These are phyloP conservation scores for Phyllosticta ampelicida DNA, from an alignment of 2,329 filamentous ascomycete species.

Conservation along the genomic window DNA sequence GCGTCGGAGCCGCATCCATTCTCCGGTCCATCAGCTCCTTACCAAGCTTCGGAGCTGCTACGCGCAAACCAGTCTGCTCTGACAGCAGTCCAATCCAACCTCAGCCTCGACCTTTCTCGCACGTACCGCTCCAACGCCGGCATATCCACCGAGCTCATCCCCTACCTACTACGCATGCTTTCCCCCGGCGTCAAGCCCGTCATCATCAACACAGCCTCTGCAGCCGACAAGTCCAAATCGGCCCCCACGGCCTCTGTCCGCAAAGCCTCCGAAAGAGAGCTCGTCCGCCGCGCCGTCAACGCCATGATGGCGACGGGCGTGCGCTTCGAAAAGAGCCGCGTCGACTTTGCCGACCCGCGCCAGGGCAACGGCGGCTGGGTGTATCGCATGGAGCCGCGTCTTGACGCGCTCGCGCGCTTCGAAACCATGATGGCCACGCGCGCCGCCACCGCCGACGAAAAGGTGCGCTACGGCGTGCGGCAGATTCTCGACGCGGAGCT, in stretches of 20 bases:
- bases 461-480: slow-evolving; percentile 81
- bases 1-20: slow-evolving; percentile 48
- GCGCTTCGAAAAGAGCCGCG: slow-evolving; percentile 65
- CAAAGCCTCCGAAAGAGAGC: slow-evolving; percentile 70
- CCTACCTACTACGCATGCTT: slow-evolving; percentile 73
- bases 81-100: slow-evolving; percentile 58
- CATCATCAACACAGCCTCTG: slow-evolving; percentile 61
- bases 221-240: slow-evolving; percentile 26
- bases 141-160: slow-evolving; percentile 71
- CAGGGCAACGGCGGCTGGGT: slow-evolving; percentile 54
- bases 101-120: slow-evolving; percentile 61
- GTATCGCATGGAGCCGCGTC: slow-evolving; percentile 85
- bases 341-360: slow-evolving; percentile 56
- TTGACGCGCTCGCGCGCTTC: slow-evolving; percentile 71
- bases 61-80: slow-evolving; percentile 70
- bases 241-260: slow-evolving; percentile 68
- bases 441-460: slow-evolving; percentile 43
- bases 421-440: slow-evolving; percentile 44
- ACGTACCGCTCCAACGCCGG: slow-evolving; percentile 70
- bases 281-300: slow-evolving; percentile 69
- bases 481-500: slow-evolving; percentile 91
- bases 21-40: slow-evolving; percentile 71
- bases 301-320: slow-evolving; percentile 78
- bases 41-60: slow-evolving; percentile 65
- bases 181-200: slow-evolving; percentile 88